Evolutionary conservation across 2,329 filamentous ascomycete genomes (phyloP).

Genomic region (Alternaria rosae): DNA sequence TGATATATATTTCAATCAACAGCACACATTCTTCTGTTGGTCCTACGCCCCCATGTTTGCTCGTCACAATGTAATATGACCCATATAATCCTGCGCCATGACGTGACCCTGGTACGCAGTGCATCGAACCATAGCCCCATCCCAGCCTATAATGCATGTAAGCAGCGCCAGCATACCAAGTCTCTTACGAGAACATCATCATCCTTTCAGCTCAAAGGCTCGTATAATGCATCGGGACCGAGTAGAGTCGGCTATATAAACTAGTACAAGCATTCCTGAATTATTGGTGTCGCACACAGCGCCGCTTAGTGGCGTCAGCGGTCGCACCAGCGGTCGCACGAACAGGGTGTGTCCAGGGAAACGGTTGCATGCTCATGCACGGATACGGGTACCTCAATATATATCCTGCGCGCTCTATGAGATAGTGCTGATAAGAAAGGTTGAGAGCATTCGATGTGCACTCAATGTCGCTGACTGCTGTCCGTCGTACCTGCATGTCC

Average conservation of each 20-base stretch:
- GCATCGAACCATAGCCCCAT: not conserved
- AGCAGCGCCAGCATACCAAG: not conserved
- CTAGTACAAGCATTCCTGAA: not conserved
- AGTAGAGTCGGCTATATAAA: not conserved
- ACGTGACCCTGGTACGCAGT: not conserved
- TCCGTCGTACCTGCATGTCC: not conserved
- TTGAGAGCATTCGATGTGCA: not conserved
- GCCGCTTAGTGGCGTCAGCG: not conserved
- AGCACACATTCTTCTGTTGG: not conserved
- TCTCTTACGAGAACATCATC: not conserved
- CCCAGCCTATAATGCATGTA: not conserved
- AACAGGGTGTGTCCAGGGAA: not conserved
- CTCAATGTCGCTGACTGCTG: not conserved
- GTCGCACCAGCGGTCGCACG: no score
- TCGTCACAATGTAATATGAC: not conserved
- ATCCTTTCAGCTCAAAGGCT: not conserved
- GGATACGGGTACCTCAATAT: constrained; percentile 3
- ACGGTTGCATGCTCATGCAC: not conserved
- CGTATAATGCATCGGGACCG: not conserved
- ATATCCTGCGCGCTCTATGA: not conserved
- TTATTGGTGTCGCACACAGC: not conserved
- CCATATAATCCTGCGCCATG: not conserved
- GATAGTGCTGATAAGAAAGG: not conserved
- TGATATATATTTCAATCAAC: not conserved
- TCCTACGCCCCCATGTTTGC: not conserved